phyloP scores from a whole-genome alignment of 2,329 filamentous ascomycete species.

The Incumbomyces lentus region DNA sequence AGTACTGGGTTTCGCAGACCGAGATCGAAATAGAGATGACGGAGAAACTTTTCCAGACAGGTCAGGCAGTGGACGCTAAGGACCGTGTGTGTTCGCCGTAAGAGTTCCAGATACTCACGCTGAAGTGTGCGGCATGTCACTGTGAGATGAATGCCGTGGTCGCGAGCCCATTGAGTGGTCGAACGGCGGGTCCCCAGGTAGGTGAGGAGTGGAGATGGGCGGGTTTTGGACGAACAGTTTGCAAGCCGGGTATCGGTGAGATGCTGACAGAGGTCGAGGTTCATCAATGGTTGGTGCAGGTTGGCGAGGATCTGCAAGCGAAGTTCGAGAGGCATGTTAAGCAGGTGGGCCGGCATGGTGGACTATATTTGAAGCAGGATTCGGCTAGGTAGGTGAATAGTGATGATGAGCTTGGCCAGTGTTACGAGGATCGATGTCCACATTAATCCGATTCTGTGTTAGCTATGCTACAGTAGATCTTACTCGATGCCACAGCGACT shows the following conservation, averaged over 20 bases:
- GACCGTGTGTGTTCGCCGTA: not conserved
- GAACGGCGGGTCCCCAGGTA: slow-evolving; percentile 7
- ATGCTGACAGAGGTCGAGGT: slow-evolving; percentile 11
- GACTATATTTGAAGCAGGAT: no score
- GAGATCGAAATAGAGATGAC: slow-evolving; percentile 12
- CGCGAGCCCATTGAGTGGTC: slow-evolving; percentile 8
- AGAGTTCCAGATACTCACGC: slow-evolving; percentile 7
- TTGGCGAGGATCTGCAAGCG: slow-evolving; percentile 13
- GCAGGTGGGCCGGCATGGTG: slow-evolving; percentile 8
- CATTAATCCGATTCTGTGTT: no score
- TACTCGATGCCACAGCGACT: no score
- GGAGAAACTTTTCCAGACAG: slow-evolving; percentile 10
- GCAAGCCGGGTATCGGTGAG: not conserved
- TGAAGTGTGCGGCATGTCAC: slow-evolving; percentile 5
- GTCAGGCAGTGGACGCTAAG: slow-evolving; percentile 12
- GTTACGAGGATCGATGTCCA: no score
- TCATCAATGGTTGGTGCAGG: slow-evolving; percentile 10
- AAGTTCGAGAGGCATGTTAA: slow-evolving; percentile 10
- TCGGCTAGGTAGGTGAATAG: no score
- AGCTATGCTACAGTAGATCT: no score
- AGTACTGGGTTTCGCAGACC: not conserved
- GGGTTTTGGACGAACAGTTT: not conserved
- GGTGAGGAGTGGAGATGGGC: slow-evolving; percentile 4
- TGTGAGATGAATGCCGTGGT: slow-evolving; percentile 12
- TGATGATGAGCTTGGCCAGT: no score